Conservation (phyloP, 257 asterid genomes). For the Nyctanthes arbortristis region DNA sequence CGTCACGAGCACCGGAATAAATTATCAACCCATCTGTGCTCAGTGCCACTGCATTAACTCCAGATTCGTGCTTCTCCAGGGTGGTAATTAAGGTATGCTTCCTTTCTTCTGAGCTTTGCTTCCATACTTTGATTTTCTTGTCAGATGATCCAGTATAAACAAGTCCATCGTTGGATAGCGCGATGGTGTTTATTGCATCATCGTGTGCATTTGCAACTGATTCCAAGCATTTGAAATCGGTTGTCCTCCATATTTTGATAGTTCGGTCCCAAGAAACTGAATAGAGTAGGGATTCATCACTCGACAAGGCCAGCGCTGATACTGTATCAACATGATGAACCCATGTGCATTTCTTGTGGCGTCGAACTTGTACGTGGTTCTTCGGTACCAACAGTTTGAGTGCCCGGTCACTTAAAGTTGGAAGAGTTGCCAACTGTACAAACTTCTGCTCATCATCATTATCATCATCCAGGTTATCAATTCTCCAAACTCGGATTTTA, state of each 20-base stretch:
- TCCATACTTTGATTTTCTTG: slow-evolving; percentile 69
- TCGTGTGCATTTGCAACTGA: slow-evolving; percentile 71
- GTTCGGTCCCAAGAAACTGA: slow-evolving; percentile 87
- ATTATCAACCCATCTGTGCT: slow-evolving; percentile 44
- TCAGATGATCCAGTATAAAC: slow-evolving; percentile 78
- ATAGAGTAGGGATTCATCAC: slow-evolving; percentile 50
- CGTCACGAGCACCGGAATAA: slow-evolving; percentile 67
- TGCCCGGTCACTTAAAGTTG: slow-evolving; percentile 60
- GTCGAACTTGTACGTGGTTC: slow-evolving; percentile 49
- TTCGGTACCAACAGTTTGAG: slow-evolving; percentile 46
- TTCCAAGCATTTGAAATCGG: slow-evolving; percentile 66
- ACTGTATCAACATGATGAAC: slow-evolving; percentile 74
- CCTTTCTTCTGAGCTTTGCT: slow-evolving; percentile 31
- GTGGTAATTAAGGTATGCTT: slow-evolving; percentile 44
- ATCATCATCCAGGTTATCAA: slow-evolving; percentile 28
- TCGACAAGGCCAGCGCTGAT: slow-evolving; percentile 59
- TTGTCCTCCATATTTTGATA: slow-evolving; percentile 61
- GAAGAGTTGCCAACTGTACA: slow-evolving; percentile 57
- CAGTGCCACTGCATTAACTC: slow-evolving; percentile 63
- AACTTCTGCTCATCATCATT: slow-evolving; percentile 19
- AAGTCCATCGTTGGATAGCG: slow-evolving; percentile 36
- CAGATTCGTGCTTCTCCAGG: slow-evolving; percentile 56
- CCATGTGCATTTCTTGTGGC: slow-evolving; percentile 71
- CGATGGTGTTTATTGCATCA: slow-evolving; percentile 73
- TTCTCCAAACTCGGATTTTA: slow-evolving; percentile 71